Conservation (phyloP, 257 asterid species). For the Vinca minor region DNA sequence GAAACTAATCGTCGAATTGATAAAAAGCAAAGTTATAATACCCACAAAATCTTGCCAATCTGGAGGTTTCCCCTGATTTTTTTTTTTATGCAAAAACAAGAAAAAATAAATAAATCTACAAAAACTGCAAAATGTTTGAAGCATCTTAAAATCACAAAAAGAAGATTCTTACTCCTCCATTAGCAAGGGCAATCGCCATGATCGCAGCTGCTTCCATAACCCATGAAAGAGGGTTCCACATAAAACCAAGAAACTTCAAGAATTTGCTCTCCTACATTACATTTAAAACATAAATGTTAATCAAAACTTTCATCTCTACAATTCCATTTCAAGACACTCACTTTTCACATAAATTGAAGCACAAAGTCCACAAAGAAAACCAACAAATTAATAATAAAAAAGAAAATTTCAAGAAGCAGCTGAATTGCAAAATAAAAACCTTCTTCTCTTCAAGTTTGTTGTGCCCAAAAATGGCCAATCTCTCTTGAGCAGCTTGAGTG, state of each 20-base stretch:
- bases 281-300: conserved; percentile 2
- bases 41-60: conserved; percentile 99
- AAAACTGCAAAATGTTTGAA: not conserved
- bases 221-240: conserved; percentile 99
- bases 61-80: conserved; percentile 97
- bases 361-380: too few relatives aligned
- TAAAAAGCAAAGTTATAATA: conserved; percentile 72
- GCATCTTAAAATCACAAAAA: conserved; percentile 10
- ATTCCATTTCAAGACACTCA: too few relatives aligned
- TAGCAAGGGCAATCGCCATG: conserved; percentile 98
- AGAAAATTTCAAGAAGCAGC: not conserved
- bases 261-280: conserved; percentile 86
- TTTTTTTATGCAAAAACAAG: conserved; percentile 10
- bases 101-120: not conserved
- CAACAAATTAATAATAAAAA: not conserved
- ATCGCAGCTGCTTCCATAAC: conserved; percentile 99
- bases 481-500: conserved; percentile 66
- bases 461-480: conserved; percentile 85
- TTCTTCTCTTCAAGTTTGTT: conserved; percentile 97
- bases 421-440: conserved; percentile 46
- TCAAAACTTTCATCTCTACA: not conserved
- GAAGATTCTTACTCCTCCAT: conserved; percentile 77
- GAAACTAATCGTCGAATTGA: conserved; percentile 92
- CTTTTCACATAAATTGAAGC: too few relatives aligned
- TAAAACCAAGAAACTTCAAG: conserved; percentile 83